Percentiles rank a stretch among this genome's conserved stretches.
Evolutionary conservation across 106 monocot species (phyloP).

Genomic region (Dactylorhiza incarnata): DNA sequence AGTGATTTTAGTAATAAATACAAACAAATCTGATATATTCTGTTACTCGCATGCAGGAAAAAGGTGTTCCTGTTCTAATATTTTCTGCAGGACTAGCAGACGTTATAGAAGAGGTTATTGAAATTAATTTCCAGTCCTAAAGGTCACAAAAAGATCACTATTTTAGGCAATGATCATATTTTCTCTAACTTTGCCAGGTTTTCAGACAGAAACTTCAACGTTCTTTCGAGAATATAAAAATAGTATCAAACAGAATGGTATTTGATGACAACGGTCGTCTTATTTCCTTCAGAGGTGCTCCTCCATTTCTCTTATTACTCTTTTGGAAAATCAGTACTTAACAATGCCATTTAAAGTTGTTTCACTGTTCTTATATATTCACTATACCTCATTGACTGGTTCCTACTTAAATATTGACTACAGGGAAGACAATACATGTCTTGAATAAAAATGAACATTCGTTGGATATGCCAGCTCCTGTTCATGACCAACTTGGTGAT

Average conservation of each 20-base stretch:
- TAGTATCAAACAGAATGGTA: slow-evolving; percentile 84
- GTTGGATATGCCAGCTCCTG: slow-evolving; percentile 69
- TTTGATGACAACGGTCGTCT: slow-evolving; percentile 60
- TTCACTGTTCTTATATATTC: neutral
- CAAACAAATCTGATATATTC: neutral
- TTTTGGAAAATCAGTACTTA: neutral
- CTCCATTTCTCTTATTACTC: neutral
- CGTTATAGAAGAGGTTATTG: slow-evolving; percentile 76
- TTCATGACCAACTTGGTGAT: slow-evolving; percentile 54
- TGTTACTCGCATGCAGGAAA: slow-evolving; percentile 40
- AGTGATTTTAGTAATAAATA: neutral
- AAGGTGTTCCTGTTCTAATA: slow-evolving; percentile 62
- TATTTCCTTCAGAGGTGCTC: slow-evolving; percentile 70
- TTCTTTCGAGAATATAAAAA: slow-evolving; percentile 73
- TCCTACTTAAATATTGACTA: slow-evolving; percentile 1
- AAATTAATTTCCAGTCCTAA: neutral
- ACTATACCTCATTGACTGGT: neutral
- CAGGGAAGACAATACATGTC: slow-evolving; percentile 87
- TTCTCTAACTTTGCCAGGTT: slow-evolving; percentile 35
- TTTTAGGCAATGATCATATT: neutral
- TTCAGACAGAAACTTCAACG: slow-evolving; percentile 79
- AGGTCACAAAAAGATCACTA: neutral
- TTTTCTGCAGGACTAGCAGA: slow-evolving; percentile 89
- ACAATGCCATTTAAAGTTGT: neutral
- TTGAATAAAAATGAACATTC: slow-evolving; percentile 91